A percentile compares a stretch with the other conserved stretches of the same genome.
Evolutionary conservation across 495 filamentous ascomycete genomes (phyloP).

Genomic region (Bryoglossum gracile): DNA sequence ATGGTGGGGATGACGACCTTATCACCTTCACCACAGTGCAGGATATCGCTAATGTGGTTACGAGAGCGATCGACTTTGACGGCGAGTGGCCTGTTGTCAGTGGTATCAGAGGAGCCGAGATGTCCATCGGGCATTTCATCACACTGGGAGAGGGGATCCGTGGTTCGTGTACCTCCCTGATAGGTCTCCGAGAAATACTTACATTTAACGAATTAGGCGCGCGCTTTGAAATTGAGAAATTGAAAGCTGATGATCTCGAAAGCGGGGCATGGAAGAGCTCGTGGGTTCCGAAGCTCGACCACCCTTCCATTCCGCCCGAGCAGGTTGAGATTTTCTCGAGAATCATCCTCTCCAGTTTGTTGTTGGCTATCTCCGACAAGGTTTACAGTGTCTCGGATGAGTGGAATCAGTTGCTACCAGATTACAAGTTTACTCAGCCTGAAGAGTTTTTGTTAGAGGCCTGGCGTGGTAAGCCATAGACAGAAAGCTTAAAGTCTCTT

Average conservation of each 20-base stretch:
- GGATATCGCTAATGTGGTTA: conserved; percentile 42
- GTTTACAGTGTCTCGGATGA: conserved; percentile 41
- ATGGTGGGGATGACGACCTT: conserved; percentile 33
- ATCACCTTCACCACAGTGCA: conserved; percentile 41
- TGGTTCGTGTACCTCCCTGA: conserved; percentile 29
- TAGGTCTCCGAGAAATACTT: neutral
- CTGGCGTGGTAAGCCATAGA: conserved; percentile 40
- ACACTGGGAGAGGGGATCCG: conserved; percentile 41
- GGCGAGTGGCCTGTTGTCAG: conserved; percentile 50
- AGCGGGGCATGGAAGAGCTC: conserved; percentile 37
- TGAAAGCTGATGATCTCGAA: conserved; percentile 40
- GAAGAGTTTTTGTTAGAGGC: conserved; percentile 41
- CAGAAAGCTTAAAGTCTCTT: too few relatives aligned
- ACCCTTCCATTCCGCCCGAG: conserved; percentile 38
- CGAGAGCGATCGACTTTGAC: conserved; percentile 40
- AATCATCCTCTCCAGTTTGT: conserved; percentile 30
- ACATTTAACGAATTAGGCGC: conserved; percentile 21
- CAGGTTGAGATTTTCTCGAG: conserved; percentile 26
- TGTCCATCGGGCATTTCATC: conserved; percentile 38
- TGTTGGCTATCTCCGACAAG: conserved; percentile 34
- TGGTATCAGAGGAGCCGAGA: conserved; percentile 41
- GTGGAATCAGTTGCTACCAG: conserved; percentile 45
- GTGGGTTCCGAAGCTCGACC: conserved; percentile 35
- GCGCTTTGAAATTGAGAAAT: conserved; percentile 37
- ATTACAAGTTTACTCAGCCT: conserved; percentile 40